Conservation (phyloP, 257 asterid species). For the Ehretia macrophylla region DNA sequence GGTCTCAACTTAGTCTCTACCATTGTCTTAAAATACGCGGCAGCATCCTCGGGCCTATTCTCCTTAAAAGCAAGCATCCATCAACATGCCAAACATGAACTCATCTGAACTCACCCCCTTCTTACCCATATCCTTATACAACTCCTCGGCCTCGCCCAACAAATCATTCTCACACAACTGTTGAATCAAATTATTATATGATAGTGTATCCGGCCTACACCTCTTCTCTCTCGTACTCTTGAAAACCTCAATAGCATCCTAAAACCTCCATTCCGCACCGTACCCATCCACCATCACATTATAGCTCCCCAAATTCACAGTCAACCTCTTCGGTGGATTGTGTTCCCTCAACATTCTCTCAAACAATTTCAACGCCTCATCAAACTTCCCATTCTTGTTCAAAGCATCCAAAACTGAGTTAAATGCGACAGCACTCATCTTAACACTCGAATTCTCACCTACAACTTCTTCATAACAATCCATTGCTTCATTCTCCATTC, state of each 20-base stretch:
- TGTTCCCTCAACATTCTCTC: constrained; percentile 79
- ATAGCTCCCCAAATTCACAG: constrained; percentile 80
- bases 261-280: constrained; percentile 59
- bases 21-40: constrained; percentile 69
- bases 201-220: constrained; percentile 73
- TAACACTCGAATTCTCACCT: constrained; percentile 44
- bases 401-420: constrained; percentile 74
- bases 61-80: constrained; percentile 87
- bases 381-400: constrained; percentile 78
- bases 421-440: constrained; percentile 70
- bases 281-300: constrained; percentile 81
- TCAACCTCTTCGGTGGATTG: constrained; percentile 67
- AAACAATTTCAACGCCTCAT: constrained; percentile 68
- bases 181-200: constrained; percentile 75
- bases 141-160: constrained; percentile 71
- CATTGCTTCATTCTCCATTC: constrained; percentile 83
- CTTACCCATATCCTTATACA: constrained; percentile 65
- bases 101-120: constrained; percentile 74
- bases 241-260: constrained; percentile 67
- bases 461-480: constrained; percentile 57
- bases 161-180: constrained; percentile 65
- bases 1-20: constrained; percentile 83
- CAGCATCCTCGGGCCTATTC: constrained; percentile 73
- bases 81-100: constrained; percentile 64
- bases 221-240: constrained; percentile 74